phyloP scores from a whole-genome alignment of 1,284 basidiomycete genomes.

The Sanghuangporus weigelae region DNA sequence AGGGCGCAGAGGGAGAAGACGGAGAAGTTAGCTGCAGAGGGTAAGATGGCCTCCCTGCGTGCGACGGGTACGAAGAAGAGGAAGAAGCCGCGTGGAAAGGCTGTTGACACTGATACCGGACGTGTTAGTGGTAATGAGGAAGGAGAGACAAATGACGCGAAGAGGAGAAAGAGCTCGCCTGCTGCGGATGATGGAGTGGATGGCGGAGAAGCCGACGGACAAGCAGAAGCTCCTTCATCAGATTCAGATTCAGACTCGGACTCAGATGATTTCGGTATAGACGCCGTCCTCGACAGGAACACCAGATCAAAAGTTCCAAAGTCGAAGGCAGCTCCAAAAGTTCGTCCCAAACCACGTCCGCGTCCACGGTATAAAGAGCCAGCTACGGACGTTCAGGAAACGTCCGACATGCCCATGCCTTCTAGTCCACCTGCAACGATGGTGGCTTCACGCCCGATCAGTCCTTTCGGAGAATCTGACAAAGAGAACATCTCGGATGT shows the following conservation, averaged over 20 bases:
- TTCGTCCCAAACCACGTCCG: slow-evolving; percentile 1
- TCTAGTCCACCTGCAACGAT: neutral
- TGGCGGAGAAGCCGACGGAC: neutral
- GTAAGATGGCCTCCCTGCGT: slow-evolving; percentile 52
- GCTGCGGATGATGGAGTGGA: neutral
- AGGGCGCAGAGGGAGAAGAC: slow-evolving; percentile 47
- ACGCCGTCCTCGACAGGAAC: neutral
- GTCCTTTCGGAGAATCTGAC: neutral
- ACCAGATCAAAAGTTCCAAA: neutral
- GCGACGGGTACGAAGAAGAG: slow-evolving; percentile 68
- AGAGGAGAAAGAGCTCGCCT: slow-evolving; percentile 5
- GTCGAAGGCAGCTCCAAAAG: neutral
- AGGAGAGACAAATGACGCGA: neutral
- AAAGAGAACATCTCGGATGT: neutral
- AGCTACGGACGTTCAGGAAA: neutral
- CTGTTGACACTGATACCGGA: slow-evolving; percentile 15
- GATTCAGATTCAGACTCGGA: slow-evolving; percentile 6
- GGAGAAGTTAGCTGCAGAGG: slow-evolving; percentile 41
- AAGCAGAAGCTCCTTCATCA: neutral
- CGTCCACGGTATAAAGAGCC: neutral
- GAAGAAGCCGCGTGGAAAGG: slow-evolving; percentile 24
- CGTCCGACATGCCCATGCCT: neutral
- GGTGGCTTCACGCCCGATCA: neutral
- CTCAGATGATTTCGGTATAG: neutral
- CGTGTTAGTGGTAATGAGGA: neutral